Base-by-base conservation (phyloP, 768 basidiomycete genomes). In the Pleurotus djamor region DNA sequence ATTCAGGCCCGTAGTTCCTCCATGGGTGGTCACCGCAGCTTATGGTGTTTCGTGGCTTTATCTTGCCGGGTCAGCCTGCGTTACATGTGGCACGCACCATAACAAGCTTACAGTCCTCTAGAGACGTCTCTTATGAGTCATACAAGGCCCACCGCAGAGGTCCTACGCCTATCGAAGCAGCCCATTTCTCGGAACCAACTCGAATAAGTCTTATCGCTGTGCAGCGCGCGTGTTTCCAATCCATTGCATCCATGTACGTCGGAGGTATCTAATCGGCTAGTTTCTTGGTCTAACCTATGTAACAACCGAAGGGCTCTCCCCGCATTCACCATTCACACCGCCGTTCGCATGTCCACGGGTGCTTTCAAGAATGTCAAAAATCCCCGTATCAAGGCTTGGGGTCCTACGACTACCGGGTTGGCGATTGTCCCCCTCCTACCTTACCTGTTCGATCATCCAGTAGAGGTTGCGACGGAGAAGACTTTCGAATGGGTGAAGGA, bases 21-120 rank as follows among this genome's bases (percentile, higher is more conserved):
- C 92, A 1, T 80, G 79, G 69, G 61, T 89, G 13, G 91, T 94
- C 10, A 83, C 82, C 3, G 88, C 88, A 37, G 89, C 88, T 8
- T 94, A 94, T 67, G 91, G 89, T 12, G 72, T 93, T 55, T 91
- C 89, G 0, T 92, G 91, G 91, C 65, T 89, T 50, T 94, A 94
- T 72, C 81, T 94, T 45, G 78, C 79, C 13, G 89, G 77, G 80
- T 79, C 47, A 56, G 71, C 65, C 28, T n/a, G 52, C 16, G 51
- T 49, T 38, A 36, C n/a, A 52, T 48, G 28, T 33, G 43, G 58
- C 3, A 36, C 47, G 21, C 21, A 32, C 21, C 36, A 16, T 48
- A 28, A 12, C 6, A 33, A 21, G 16, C 49, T 50, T 9, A 48
- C 28, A 34, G 37, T 58, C 50, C 33, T 37, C 60, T 63, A 80